A percentile compares a stretch with the other conserved stretches of the same genome.
Conservation (phyloP, 2,329 filamentous ascomycete species). For the Didymella pomorum region DNA sequence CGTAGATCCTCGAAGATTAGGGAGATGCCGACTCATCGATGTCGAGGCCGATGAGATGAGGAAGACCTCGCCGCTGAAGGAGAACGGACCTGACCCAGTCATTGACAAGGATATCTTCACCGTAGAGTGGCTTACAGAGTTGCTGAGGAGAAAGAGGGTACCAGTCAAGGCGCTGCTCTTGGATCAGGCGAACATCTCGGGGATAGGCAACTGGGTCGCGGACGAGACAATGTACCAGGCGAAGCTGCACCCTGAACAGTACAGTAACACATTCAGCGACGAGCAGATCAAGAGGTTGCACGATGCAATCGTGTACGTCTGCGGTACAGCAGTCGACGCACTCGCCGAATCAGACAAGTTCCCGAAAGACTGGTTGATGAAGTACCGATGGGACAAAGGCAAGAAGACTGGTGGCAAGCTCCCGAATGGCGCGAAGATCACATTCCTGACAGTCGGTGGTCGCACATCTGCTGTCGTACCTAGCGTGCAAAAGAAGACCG, state of each 20-base stretch:
- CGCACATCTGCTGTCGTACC: conserved; percentile 91
- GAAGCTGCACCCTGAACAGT: conserved; percentile 89
- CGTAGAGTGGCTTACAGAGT: conserved; percentile 73
- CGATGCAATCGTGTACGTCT: conserved; percentile 78
- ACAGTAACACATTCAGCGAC: conserved; percentile 80
- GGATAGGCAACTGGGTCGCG: conserved; percentile 97
- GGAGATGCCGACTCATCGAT: conserved; percentile 81
- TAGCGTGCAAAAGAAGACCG: conserved; percentile 83
- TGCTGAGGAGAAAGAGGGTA: conserved; percentile 78
- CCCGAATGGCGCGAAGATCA: conserved; percentile 84
- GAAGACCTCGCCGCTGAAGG: conserved; percentile 77
- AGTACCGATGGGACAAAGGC: conserved; percentile 87
- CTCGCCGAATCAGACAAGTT: conserved; percentile 86
- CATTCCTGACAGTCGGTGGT: conserved; percentile 87
- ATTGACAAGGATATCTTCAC: conserved; percentile 81
- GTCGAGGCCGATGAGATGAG: conserved; percentile 80
- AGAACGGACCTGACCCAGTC: conserved; percentile 94
- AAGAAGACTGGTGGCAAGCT: conserved; percentile 74
- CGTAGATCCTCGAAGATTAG: conserved; percentile 81
- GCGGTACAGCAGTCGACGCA: conserved; percentile 77
- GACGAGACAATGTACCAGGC: conserved; percentile 94
- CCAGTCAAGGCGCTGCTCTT: conserved; percentile 89
- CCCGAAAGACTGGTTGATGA: conserved; percentile 84
- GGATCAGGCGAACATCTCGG: conserved; percentile 87
- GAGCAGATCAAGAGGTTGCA: conserved; percentile 76